A percentile compares a stretch with the other conserved stretches of the same genome.
These are phyloP conservation scores for Biscogniauxia marginata DNA, from an alignment of 2,329 filamentous ascomycete genomes.

Conservation along the genomic window DNA sequence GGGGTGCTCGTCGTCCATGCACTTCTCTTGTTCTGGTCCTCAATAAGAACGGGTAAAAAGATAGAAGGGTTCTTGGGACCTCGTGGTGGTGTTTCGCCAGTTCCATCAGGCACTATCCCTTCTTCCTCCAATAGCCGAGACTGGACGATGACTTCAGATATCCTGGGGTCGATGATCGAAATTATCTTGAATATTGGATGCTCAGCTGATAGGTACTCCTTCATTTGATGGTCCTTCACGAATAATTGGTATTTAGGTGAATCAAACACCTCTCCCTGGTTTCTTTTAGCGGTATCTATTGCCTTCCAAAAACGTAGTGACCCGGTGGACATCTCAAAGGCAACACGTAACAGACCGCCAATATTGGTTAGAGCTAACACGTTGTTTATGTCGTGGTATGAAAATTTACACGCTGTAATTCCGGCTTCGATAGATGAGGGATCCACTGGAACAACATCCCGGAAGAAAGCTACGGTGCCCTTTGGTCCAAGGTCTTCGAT, in stretches of 20 bases:
- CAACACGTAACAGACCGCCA: constrained; percentile 30
- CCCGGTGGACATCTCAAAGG: constrained; percentile 28
- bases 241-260: constrained; percentile 22
- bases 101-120: constrained; percentile 21
- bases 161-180: constrained; percentile 32
- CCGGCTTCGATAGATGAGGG: constrained; percentile 12
- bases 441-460: constrained; percentile 50
- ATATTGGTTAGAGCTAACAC: constrained; percentile 23
- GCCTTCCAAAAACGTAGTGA: constrained; percentile 18
- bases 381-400: constrained; percentile 27
- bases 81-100: constrained; percentile 7
- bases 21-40: constrained; percentile 37
- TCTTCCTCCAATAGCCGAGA: constrained; percentile 30
- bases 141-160: constrained; percentile 41
- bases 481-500: constrained; percentile 65
- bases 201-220: constrained; percentile 25
- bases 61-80: constrained; percentile 32
- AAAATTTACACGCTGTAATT: constrained; percentile 37
- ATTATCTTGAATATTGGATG: constrained; percentile 26
- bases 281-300: constrained; percentile 23
- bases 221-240: constrained; percentile 22
- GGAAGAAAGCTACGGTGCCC: constrained; percentile 67
- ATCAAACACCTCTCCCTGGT: constrained; percentile 27
- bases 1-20: constrained; percentile 39
- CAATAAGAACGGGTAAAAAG: constrained; percentile 42